Base-by-base conservation (phyloP, 2,329 filamentous ascomycete species). In the Drechslerella coelobrocha region DNA sequence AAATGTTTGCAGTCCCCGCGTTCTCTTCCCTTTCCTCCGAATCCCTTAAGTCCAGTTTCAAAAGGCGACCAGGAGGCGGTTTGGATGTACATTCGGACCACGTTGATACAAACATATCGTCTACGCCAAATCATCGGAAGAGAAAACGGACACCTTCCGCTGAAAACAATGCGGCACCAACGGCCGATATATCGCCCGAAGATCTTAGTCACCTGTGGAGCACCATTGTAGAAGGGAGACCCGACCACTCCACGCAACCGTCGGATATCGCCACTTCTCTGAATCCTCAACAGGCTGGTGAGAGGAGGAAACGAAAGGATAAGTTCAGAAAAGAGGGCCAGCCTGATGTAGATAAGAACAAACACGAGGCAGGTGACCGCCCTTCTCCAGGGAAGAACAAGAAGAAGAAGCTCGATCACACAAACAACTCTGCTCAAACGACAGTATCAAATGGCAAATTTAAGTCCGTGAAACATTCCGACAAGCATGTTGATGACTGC, bases 141-240 rank as follows among this genome's bases (percentile, higher is more conserved):
- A 81, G 82, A 47, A 68, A 68, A 23, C 39, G 63, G 31, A 34
- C 56, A 31, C 50, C 56, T 73, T 65, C 76, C 63, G 74, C 76
- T 68, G 69, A 75, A 37, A 59, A 73, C n/a, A 34, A 75, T 62
- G 51, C 73, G 74, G 75, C 57, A 31, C 76, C n/a, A n/a, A n/a
- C n/a, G n/a, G n/a, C 80, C 52, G 80, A 81, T 68, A 86, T 92
- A 73, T 91, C 86, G 19, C 79, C 83, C 6, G 83, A 83, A 1
- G 94, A 95, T 78, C 83, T 96, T 24, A 87, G 86, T 61, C 86
- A 90, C 73, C 82, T 96, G 73, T 96, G 90, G 83, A 89, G 89
- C 75, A 84, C 85, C 66, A 85, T 94, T 71, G 89, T 96, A 74
- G 90, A 93, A 76, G 87, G 87, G 5, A 88, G 86, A 76, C 80